Percentiles rank a stretch among this genome's conserved stretches.
Conservation (phyloP, 2,329 filamentous ascomycete species). For the Phialocephala sp. region DNA sequence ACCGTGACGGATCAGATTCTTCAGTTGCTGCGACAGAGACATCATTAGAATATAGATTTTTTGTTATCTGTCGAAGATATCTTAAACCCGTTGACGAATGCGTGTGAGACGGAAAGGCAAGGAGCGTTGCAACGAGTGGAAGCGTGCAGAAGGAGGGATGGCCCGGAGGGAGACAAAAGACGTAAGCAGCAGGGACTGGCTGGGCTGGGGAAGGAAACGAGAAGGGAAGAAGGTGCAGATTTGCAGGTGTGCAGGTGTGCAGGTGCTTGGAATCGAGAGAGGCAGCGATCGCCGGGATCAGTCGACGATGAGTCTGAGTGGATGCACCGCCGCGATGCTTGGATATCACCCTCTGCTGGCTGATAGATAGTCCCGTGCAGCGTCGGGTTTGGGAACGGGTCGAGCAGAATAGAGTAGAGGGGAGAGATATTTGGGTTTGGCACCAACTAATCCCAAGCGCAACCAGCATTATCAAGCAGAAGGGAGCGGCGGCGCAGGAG, state of each 20-base stretch:
- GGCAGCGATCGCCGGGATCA: slow-evolving; percentile 12
- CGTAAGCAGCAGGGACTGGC: slow-evolving; percentile 14
- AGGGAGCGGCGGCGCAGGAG: neutral
- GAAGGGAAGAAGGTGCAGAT: slow-evolving; percentile 5
- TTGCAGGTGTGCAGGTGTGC: neutral
- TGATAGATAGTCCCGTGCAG: neutral
- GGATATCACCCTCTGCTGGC: neutral
- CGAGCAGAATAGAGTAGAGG: neutral
- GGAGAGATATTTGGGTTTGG: neutral
- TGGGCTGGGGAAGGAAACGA: neutral
- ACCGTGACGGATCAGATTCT: slow-evolving; percentile 97
- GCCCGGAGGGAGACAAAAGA: neutral
- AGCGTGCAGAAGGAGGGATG: slow-evolving; percentile 15
- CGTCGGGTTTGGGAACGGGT: neutral
- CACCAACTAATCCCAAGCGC: neutral
- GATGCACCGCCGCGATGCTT: neutral
- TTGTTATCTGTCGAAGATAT: neutral
- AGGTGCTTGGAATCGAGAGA: neutral
- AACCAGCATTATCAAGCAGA: neutral
- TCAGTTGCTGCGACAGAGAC: slow-evolving; percentile 89
- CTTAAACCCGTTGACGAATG: neutral
- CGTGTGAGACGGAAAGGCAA: slow-evolving; percentile 7
- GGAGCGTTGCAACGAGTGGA: slow-evolving; percentile 18
- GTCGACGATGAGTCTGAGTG: slow-evolving; percentile 7
- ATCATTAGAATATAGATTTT: slow-evolving; percentile 45